phyloP scores from a whole-genome alignment of 805 yeast species.

The Candida glaebosa region DNA sequence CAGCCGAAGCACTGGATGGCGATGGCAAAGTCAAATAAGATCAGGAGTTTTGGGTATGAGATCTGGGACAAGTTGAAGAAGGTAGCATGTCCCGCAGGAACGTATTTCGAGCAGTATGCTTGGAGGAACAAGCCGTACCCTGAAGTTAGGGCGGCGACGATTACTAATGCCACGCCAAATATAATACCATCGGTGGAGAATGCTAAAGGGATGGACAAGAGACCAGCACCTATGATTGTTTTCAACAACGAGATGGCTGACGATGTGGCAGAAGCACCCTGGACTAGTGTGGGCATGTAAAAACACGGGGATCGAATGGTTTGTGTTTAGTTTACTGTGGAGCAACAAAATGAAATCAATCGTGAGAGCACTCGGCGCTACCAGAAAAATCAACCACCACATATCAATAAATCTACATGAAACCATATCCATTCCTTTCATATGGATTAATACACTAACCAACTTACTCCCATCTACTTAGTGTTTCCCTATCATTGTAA shows the following conservation, averaged over 20 bases:
- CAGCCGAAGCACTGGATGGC: constrained; percentile 73
- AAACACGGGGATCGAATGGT: background rate
- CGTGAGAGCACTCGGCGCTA: too few relatives aligned
- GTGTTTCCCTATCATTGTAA: too few relatives aligned
- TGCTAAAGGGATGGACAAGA: constrained; percentile 72
- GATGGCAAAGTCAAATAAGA: constrained; percentile 63
- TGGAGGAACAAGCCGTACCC: constrained; percentile 66
- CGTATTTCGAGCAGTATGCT: constrained; percentile 52
- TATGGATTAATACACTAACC: too few relatives aligned
- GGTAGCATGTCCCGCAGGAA: constrained; percentile 60
- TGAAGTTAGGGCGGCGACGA: constrained; percentile 63
- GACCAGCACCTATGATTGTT: constrained; percentile 80
- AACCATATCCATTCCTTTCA: too few relatives aligned
- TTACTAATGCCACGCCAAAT: constrained; percentile 51
- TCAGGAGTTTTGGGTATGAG: constrained; percentile 58
- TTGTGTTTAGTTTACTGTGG: too few relatives aligned
- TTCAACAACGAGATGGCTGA: constrained; percentile 67
- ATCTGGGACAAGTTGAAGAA: constrained; percentile 67
- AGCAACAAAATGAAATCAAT: too few relatives aligned
- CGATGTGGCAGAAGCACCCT: constrained; percentile 50
- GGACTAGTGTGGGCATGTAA: constrained; percentile 14
- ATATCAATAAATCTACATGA: too few relatives aligned
- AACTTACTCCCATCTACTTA: too few relatives aligned
- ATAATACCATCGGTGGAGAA: constrained; percentile 64
- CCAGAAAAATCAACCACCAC: too few relatives aligned